phyloP scores from a whole-genome alignment of 2,329 filamentous ascomycete genomes.

The Phaeosphaeriaceae sp. region DNA sequence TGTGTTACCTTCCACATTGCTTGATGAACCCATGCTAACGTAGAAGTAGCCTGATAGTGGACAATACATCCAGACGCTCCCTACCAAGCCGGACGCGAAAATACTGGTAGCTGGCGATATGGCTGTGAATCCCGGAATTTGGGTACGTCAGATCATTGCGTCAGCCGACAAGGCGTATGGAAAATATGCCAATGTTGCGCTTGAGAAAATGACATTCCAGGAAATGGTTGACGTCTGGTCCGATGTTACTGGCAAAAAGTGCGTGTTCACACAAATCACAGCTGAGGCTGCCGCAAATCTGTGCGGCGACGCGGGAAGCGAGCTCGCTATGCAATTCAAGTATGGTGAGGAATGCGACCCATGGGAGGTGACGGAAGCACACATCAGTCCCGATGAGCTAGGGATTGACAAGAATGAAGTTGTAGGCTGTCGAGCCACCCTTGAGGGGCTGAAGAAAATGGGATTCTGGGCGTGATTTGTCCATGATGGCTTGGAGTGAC shows the following conservation, averaged over 20 bases:
- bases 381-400: conserved; percentile 32
- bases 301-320: conserved; percentile 29
- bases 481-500: not conserved
- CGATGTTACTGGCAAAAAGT: conserved; percentile 36
- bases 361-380: conserved; percentile 29
- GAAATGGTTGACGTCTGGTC: conserved; percentile 35
- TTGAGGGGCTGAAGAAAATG: conserved; percentile 16
- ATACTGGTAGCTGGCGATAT: conserved; percentile 37
- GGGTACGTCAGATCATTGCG: conserved; percentile 35
- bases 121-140: conserved; percentile 34
- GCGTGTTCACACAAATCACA: conserved; percentile 28
- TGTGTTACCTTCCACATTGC: not conserved
- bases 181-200: conserved; percentile 34
- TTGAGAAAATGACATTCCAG: conserved; percentile 34
- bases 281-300: conserved; percentile 24
- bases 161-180: conserved; percentile 23
- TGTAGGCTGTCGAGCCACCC: conserved; percentile 28
- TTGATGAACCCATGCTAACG: not conserved
- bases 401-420: conserved; percentile 33
- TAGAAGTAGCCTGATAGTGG: conserved; percentile 27
- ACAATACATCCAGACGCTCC: conserved; percentile 31
- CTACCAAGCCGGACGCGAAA: conserved; percentile 31
- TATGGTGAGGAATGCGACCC: conserved; percentile 36
- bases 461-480: not conserved
- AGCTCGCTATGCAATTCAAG: conserved; percentile 34